Evolutionary conservation across 352 stramenopile species (phyloP).

Genomic region (Aphanomyces euteiches): DNA sequence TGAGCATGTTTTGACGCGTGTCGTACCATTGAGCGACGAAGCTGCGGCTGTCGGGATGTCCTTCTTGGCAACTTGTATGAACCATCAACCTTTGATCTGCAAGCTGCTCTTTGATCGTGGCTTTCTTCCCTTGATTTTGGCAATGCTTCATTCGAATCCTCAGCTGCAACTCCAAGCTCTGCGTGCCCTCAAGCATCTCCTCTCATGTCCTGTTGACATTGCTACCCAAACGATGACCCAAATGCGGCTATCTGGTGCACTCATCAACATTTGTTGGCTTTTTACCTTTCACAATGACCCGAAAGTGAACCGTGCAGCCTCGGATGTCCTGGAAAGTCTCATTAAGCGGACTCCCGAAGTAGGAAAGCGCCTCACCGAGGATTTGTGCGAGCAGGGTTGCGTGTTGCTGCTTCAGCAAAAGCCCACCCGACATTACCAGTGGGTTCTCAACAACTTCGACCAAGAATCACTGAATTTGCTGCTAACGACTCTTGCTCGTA

Average conservation of each 20-base stretch:
- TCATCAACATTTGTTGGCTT: conserved; percentile 24
- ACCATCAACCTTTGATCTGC: conserved; percentile 10
- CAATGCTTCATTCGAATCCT: not conserved
- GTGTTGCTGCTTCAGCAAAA: conserved; percentile 8
- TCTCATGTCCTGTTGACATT: not conserved
- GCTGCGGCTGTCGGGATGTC: not conserved
- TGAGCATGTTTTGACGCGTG: not conserved
- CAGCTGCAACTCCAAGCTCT: not conserved
- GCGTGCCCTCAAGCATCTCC: not conserved
- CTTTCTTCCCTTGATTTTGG: not conserved
- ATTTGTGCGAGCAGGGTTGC: conserved; percentile 25
- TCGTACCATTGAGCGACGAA: not conserved
- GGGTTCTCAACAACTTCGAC: not conserved
- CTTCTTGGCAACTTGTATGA: conserved; percentile 1
- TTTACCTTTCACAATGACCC: not conserved
- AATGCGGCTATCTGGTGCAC: conserved; percentile 8
- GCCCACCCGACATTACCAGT: not conserved
- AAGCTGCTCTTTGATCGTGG: conserved; percentile 1
- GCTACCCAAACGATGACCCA: not conserved
- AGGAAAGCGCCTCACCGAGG: not conserved
- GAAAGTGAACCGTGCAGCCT: not conserved
- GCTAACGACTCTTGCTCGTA: not conserved
- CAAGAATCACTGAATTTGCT: not conserved
- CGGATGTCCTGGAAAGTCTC: not conserved
- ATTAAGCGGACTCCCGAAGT: not conserved